Evolutionary conservation across 2,329 filamentous ascomycete genomes (phyloP).

Genomic region (Claviceps paspali): DNA sequence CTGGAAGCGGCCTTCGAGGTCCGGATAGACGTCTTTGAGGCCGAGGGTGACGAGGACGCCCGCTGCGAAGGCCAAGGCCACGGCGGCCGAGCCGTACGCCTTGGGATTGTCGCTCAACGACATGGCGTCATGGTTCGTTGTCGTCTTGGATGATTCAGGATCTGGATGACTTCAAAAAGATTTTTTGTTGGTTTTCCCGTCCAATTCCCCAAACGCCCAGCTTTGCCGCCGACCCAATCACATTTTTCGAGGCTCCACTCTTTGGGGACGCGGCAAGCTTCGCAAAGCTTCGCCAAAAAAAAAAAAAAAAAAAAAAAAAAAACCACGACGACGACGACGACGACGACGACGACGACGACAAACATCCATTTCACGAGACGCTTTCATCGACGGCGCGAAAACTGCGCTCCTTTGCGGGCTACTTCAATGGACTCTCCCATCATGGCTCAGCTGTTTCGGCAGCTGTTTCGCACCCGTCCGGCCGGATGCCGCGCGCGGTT

Average conservation of each 20-base stretch:
- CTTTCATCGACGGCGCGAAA: slow-evolving; percentile 3
- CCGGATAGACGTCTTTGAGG: slow-evolving; percentile 66
- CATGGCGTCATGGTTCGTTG: slow-evolving; percentile 28
- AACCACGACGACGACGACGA: too few species aligned
- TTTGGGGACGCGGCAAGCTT: too few species aligned
- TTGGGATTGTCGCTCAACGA: slow-evolving; percentile 45
- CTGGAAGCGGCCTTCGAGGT: slow-evolving; percentile 52
- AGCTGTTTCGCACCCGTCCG: slow-evolving; percentile 57
- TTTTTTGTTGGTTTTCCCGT: too few species aligned
- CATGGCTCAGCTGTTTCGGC: slow-evolving; percentile 64
- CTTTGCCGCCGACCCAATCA: too few species aligned
- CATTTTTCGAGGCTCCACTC: too few species aligned
- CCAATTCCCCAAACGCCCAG: not conserved
- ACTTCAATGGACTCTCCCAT: slow-evolving; percentile 78
- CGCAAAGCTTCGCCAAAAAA: too few species aligned
- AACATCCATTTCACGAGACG: too few species aligned
- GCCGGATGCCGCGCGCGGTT: slow-evolving; percentile 17
- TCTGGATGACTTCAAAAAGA: too few species aligned
- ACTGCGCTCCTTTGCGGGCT: too few species aligned
- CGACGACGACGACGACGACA: too few species aligned
- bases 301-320: too few species aligned
- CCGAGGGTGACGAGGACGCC: slow-evolving; percentile 62
- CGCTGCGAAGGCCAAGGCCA: slow-evolving; percentile 59
- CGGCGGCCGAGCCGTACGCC: slow-evolving; percentile 48
- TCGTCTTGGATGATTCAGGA: too few species aligned